Conservation (phyloP, 257 asterid genomes). For the Echites panduratus region DNA sequence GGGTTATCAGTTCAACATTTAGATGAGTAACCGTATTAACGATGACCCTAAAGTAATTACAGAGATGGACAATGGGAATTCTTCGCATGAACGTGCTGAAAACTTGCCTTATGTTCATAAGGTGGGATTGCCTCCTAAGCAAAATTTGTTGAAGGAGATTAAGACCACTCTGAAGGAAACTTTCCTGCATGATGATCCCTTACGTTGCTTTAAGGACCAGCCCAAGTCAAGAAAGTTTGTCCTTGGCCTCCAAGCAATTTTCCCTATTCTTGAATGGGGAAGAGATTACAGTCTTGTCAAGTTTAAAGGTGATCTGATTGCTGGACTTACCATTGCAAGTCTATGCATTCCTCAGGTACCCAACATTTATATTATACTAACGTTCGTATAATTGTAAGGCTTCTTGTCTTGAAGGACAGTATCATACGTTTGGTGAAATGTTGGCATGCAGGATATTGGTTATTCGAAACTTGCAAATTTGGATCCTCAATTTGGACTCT, state of each 20-base stretch:
- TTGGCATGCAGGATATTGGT: constrained; percentile 61
- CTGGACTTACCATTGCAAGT: constrained; percentile 82
- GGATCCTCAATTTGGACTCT: constrained; percentile 66
- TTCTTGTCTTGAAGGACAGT: not conserved
- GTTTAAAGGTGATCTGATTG: constrained; percentile 65
- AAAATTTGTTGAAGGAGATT: constrained; percentile 40
- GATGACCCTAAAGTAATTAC: not conserved
- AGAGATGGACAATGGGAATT: constrained; percentile 16
- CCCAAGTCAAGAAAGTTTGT: constrained; percentile 22
- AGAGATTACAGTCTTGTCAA: constrained; percentile 39
- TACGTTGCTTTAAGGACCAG: constrained; percentile 53
- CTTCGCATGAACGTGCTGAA: constrained; percentile 27
- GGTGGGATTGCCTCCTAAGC: constrained; percentile 60
- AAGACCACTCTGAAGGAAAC: constrained; percentile 51
- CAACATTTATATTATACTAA: not conserved
- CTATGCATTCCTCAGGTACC: constrained; percentile 80
- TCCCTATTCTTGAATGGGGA: constrained; percentile 75
- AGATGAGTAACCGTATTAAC: constrained; percentile 12
- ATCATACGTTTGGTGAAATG: not conserved
- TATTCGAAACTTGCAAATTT: constrained; percentile 63
- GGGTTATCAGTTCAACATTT: not conserved
- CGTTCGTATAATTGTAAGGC: not conserved
- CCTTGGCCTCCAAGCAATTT: constrained; percentile 44
- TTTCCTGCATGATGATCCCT: constrained; percentile 65
- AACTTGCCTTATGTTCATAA: constrained; percentile 41